Conservation (phyloP, 805 yeast genomes). For the Candida sanyiensis region DNA sequence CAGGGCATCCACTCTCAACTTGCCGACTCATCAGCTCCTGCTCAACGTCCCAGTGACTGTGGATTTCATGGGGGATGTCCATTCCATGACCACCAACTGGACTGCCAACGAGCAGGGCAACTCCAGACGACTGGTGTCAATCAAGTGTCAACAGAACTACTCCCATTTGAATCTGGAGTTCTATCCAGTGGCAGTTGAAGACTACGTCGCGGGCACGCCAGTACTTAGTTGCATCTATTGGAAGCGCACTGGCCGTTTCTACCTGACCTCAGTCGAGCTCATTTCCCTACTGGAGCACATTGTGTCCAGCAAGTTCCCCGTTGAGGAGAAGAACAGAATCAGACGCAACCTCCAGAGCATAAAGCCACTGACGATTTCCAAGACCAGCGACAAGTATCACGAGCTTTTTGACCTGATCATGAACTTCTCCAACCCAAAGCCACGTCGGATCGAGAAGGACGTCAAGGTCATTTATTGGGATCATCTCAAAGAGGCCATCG, state of each 20-base stretch:
- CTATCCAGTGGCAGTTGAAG: conserved; percentile 30
- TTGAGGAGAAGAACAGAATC: conserved; percentile 66
- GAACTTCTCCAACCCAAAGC: conserved; percentile 58
- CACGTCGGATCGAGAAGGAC: conserved; percentile 66
- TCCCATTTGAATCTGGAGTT: conserved; percentile 34
- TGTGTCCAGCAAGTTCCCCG: conserved; percentile 48
- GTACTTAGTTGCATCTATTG: conserved; percentile 57
- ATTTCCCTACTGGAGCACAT: conserved; percentile 51
- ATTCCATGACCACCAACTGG: conserved; percentile 40
- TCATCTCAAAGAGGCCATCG: conserved; percentile 45
- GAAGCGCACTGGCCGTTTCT: conserved; percentile 42
- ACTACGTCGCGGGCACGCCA: conserved; percentile 35
- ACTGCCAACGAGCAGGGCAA: conserved; percentile 35
- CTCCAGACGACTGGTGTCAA: conserved; percentile 44
- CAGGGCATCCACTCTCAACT: conserved; percentile 13
- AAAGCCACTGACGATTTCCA: conserved; percentile 54
- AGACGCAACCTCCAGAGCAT: conserved; percentile 61
- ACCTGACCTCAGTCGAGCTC: conserved; percentile 62
- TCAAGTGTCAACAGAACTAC: conserved; percentile 34
- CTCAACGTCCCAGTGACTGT: conserved; percentile 16
- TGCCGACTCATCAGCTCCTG: conserved; percentile 4
- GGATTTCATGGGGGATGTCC: conserved; percentile 14
- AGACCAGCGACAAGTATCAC: conserved; percentile 34
- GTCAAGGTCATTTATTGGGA: conserved; percentile 62
- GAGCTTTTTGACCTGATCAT: conserved; percentile 44